Base-by-base conservation (phyloP, 2,329 filamentous ascomycete species). In the Immersiporthe knoxdaviesiana region DNA sequence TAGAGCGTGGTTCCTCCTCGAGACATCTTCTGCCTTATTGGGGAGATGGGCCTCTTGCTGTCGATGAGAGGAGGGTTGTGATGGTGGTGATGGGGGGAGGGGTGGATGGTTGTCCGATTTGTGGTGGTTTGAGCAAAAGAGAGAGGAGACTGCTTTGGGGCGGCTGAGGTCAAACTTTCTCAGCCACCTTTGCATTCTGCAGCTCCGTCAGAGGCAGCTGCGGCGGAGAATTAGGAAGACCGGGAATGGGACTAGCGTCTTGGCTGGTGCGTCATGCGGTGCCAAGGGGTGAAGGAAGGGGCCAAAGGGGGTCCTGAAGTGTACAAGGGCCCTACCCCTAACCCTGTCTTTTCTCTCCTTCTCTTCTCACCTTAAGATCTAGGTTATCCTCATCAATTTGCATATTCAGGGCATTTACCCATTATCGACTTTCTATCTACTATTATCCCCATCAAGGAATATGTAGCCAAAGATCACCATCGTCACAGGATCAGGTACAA, bases 1-100 rank as follows among this genome's bases (percentile, higher is more conserved):
- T 98, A 98, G 76, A 98, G 92, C 69, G 95, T 98, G 72, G 92
- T 97, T 76, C 93, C 91, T 81, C 92, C 90, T 80, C 94, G 93
- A 89, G 94, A 97, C 94, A 97, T 97, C 79, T 72, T 32, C 14
- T 27, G n/a, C n/a, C n/a, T n/a, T n/a, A n/a, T 32, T 83, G 77
- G 69, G 37, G 27, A 64, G 67, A 66, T 71, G 69, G 69, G 24
- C 24, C 30, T 60, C 8, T 18, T 66, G 63, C 63, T 71, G 66
- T 54, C 65, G 61, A 63, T 67, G 69, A 54, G 35, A 35, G 41
- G 35, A 8, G 35, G 4, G 35, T 35, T 68, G 44, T 47, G 60
- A 56, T 65, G 70, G 62, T 47, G 60, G 56, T 65, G 70, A 60
- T 63, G 24, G 52, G 65, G 62, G 58, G 44, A 52, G n/a, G 16